Evolutionary conservation across 202 grass and related monocot species (phyloP), one percentile per base, ranked within the genome.

Genomic region (Musa balbisiana): DNA sequence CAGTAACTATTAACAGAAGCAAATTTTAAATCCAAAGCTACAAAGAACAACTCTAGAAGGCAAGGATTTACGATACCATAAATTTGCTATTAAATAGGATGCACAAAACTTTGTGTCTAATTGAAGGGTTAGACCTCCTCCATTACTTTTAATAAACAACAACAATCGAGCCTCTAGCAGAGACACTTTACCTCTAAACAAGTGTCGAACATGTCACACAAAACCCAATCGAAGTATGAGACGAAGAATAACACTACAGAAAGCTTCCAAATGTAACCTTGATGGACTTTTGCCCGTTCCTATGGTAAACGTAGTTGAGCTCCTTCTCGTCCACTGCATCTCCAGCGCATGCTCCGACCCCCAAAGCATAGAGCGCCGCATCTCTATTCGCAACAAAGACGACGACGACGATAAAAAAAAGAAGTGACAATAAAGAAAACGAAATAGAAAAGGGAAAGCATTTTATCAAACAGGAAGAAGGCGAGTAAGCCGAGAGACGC

Each of bases 241-340:
- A 65, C 23, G n/a, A 27, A 26, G 11, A 27, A 27, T 26, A 26
- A 26, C 24, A 27, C 63, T 3, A 10, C 33, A 65, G 6, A 49
- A 49, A 69, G 43, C 3, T 69, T 69, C 33, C 49, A 70, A 19
- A 9, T 50, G 50, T 70, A 8, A 97, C 93, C 93, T 97, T 84
- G 67, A 97, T 89, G 25, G 80, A 81, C 16, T 78, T 76, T 83
- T 97, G 93, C 19, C 88, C 90, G 51, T 91, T 76, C 55, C 62
- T 82, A 67, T 93, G 88, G 79, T 97, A 89, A 80, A 91, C 79
- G 66, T 91, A 81, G 58, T 89, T 88, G 67, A 97, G 90, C 62
- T 97, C 90, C 83, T 93, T 93, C 50, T 85, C 85, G 78, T 97
- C 88, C 72, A 93, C 62, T 22, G 93, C 90, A 84, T 97, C 93